Percentiles rank a stretch among this genome's conserved stretches.
Evolutionary conservation across 768 basidiomycete species (phyloP).

Genomic region (Basidioascus undulatus): DNA sequence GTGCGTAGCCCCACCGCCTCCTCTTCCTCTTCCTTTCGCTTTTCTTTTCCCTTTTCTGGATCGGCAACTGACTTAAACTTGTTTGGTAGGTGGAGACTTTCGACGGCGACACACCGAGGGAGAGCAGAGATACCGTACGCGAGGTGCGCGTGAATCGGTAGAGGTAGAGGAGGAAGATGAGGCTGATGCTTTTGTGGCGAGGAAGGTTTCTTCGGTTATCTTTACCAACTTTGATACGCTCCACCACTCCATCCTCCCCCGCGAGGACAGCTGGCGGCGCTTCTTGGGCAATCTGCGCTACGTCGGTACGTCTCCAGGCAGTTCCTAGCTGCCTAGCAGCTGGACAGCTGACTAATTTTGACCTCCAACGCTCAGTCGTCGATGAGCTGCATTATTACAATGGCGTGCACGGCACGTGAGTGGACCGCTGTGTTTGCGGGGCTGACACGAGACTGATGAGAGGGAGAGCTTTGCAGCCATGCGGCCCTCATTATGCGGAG

Average conservation of each 20-base stretch:
- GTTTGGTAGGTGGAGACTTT: conserved; percentile 39
- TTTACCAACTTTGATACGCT: conserved; percentile 83
- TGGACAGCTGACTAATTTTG: too few relatives aligned
- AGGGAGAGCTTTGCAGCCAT: conserved; percentile 27
- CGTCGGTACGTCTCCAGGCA: too few relatives aligned
- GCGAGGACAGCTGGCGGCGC: conserved; percentile 65
- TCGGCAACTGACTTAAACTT: background rate
- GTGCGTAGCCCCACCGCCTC: conserved; percentile 15
- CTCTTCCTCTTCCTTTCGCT: too few relatives aligned
- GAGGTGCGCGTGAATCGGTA: too few relatives aligned
- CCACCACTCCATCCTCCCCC: conserved; percentile 59
- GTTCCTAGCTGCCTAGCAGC: too few relatives aligned
- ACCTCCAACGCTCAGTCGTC: background rate
- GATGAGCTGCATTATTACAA: conserved; percentile 76
- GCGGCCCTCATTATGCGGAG: conserved; percentile 56
- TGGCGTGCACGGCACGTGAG: conserved; percentile 51
- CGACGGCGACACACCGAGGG: conserved; percentile 69
- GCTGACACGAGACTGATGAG: background rate
- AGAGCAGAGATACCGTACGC: too few relatives aligned
- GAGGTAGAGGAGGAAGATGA: too few relatives aligned
- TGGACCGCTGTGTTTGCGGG: background rate
- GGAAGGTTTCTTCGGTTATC: too few relatives aligned
- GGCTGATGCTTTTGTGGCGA: too few relatives aligned
- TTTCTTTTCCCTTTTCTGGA: background rate
- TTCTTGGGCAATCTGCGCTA: conserved; percentile 56